Conservation (phyloP, 2,329 filamentous ascomycete species). For the Colletotrichum liaoningense region DNA sequence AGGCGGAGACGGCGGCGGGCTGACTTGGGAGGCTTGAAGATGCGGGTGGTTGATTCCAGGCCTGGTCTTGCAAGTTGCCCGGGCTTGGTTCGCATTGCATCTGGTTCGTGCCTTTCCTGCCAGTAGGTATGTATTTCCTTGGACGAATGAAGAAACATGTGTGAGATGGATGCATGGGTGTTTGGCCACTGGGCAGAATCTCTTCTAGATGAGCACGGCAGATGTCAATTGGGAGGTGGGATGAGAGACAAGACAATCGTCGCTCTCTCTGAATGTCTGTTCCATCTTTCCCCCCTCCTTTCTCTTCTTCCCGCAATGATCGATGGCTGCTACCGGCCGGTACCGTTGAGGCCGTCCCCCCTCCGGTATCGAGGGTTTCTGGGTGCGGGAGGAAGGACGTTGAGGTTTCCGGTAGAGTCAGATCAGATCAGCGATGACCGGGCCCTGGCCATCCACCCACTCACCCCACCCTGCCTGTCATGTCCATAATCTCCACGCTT, state of each 20-base stretch:
- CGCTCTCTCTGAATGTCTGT: background rate
- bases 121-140: background rate
- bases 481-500: background rate
- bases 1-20: background rate
- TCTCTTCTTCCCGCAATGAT: background rate
- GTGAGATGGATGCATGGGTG: background rate
- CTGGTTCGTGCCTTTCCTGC: background rate
- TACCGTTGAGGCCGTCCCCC: constrained; percentile 18
- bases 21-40: background rate
- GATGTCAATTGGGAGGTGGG: background rate
- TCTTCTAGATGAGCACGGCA: constrained; percentile 3
- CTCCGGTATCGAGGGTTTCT: constrained; percentile 2
- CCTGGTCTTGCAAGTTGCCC: background rate
- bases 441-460: constrained; percentile 7
- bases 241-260: background rate
- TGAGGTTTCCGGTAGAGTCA: constrained; percentile 31
- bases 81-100: background rate
- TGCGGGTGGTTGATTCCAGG: background rate
- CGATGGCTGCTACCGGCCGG: constrained; percentile 9
- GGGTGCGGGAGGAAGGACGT: constrained; percentile 23
- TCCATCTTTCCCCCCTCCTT: background rate
- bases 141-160: background rate
- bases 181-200: background rate
- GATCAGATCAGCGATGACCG: constrained; percentile 20
- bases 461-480: background rate